Conservation (phyloP, 2,329 filamentous ascomycete genomes). For the Alternaria sp. region DNA sequence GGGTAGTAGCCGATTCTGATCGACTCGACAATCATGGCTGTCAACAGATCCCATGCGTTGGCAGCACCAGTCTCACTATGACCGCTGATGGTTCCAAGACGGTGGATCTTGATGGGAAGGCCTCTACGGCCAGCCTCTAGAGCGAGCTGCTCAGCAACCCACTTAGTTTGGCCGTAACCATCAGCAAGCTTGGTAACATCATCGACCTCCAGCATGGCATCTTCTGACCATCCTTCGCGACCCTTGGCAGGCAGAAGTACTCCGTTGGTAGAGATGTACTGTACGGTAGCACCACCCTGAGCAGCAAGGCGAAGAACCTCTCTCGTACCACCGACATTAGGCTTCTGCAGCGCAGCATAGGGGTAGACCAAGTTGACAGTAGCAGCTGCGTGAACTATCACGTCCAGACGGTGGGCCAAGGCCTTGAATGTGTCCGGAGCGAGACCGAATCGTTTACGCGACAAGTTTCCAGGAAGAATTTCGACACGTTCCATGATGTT, state of each 20-base stretch:
- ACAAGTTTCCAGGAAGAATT: constrained; percentile 75
- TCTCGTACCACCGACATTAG: constrained; percentile 79
- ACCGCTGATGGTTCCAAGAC: constrained; percentile 78
- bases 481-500: constrained; percentile 79
- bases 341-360: constrained; percentile 74
- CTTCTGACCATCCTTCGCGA: constrained; percentile 73
- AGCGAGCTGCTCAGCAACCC: constrained; percentile 79
- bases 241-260: constrained; percentile 70
- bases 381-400: constrained; percentile 78
- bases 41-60: constrained; percentile 79
- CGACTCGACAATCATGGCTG: constrained; percentile 77
- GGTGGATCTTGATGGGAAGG: constrained; percentile 73
- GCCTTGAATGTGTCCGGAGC: constrained; percentile 69
- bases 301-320: constrained; percentile 76
- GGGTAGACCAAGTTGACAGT: constrained; percentile 78
- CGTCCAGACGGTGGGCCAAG: constrained; percentile 69
- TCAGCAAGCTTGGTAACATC: constrained; percentile 72
- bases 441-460: constrained; percentile 71
- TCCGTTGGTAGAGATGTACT: constrained; percentile 82
- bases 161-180: constrained; percentile 81
- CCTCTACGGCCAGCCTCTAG: constrained; percentile 72
- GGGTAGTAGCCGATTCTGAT: constrained; percentile 74
- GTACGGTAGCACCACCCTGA: constrained; percentile 71
- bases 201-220: constrained; percentile 69
- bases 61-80: constrained; percentile 77